Evolutionary conservation across 768 basidiomycete genomes (phyloP).

Genomic region (Pluteus cervinus): DNA sequence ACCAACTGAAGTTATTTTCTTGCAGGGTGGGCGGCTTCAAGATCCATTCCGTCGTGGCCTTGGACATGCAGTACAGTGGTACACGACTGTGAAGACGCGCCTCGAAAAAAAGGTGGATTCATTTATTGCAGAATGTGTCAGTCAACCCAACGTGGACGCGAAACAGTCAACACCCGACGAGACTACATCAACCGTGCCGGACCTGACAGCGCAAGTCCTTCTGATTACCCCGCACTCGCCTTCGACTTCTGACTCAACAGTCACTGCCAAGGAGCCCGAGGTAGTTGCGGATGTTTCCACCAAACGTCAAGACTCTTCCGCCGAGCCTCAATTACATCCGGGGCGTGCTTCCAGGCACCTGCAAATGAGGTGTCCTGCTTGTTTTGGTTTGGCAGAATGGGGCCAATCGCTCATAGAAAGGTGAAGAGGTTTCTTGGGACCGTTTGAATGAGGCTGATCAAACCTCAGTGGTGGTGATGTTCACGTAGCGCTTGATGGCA

Average conservation of each 20-base stretch:
- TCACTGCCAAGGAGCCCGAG: no score
- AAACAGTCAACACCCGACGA: no score
- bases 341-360: neutral
- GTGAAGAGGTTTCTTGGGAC: no score
- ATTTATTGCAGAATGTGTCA: neutral
- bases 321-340: no score
- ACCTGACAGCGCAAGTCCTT: no score
- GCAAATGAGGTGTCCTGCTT: slow-evolving; percentile 18
- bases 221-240: no score
- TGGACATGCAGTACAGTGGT: slow-evolving; percentile 12
- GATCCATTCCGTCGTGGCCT: slow-evolving; percentile 25
- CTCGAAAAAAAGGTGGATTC: slow-evolving; percentile 10
- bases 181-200: no score
- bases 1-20: neutral
- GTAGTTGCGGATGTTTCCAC: no score
- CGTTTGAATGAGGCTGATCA: no score
- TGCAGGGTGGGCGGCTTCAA: slow-evolving; percentile 14
- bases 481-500: slow-evolving; percentile 30
- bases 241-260: no score
- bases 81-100: slow-evolving; percentile 5
- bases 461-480: slow-evolving; percentile 29
- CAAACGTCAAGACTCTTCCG: no score
- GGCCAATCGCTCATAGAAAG: no score
- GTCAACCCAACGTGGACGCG: slow-evolving; percentile 2
- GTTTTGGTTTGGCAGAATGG: slow-evolving; percentile 23